Evolutionary conservation across 202 grass and related monocot genomes (phyloP).

Genomic region (Schoenoplectus triqueter): DNA sequence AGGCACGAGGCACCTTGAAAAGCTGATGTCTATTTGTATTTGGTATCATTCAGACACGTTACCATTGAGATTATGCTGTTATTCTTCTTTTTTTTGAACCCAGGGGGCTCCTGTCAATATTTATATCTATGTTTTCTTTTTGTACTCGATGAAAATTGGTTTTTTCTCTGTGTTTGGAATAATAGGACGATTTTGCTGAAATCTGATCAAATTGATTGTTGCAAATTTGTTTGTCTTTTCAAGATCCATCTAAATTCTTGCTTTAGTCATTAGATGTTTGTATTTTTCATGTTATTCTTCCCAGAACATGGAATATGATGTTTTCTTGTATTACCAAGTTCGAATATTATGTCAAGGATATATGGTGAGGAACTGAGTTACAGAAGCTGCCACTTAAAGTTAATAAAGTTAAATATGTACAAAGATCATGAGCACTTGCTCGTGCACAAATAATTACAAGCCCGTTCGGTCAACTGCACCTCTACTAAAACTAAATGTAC

Average conservation of each 20-base stretch:
- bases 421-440: too few relatives aligned
- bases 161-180: slow-evolving; percentile 41
- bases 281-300: background rate
- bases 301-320: background rate
- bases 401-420: too few relatives aligned
- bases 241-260: background rate
- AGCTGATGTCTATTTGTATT: slow-evolving; percentile 36
- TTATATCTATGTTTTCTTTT: slow-evolving; percentile 39
- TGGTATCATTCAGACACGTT: slow-evolving; percentile 35
- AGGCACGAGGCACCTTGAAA: background rate
- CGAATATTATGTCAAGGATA: background rate
- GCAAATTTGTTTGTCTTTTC: background rate
- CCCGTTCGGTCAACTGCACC: too few relatives aligned
- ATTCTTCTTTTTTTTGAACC: slow-evolving; percentile 32
- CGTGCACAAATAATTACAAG: too few relatives aligned
- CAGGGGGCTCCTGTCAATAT: slow-evolving; percentile 24
- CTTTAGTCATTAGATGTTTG: background rate
- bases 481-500: too few relatives aligned
- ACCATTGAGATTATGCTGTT: slow-evolving; percentile 38
- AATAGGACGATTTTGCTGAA: slow-evolving; percentile 38
- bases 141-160: slow-evolving; percentile 25
- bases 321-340: background rate
- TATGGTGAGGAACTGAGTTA: background rate
- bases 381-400: too few relatives aligned
- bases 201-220: slow-evolving; percentile 26